Evolutionary conservation across 139 green algal genomes (phyloP), one percentile per base, ranked within the genome.

Genomic region (Zygnema cylindricum): DNA sequence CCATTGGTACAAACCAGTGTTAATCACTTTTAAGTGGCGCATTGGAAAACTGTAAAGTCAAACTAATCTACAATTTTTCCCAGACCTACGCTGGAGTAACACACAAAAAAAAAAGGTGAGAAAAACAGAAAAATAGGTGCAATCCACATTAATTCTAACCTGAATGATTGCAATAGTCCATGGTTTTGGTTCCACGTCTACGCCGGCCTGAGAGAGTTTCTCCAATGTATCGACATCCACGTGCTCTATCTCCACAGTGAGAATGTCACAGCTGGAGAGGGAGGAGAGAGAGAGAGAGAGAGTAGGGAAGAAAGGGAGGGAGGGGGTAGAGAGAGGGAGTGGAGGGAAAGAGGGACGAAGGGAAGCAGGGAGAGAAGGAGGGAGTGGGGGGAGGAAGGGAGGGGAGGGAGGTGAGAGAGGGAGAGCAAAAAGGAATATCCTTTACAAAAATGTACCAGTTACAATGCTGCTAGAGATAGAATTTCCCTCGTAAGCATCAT

Each of bases 201-300:
- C 77, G n/a, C 91, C 94, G 32, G 84, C 79, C 43, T 86, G 88
- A 30, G 40, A 91, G 83, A 93, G 95, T 35, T 91, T 92, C 86
- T 97, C 90, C 73, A 99, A 87, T 16, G 96, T 95, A 54, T 96
- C 93, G 1, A 94, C 94, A 90, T 99, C 94, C 30, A 99, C 94
- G 92, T 99, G 97, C 93, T 99, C 97, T 76, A 99, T 99, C 92
- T 99, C 97, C 39, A 98, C 96, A 0, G 97, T 99, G 85, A 99
- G 85, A 30, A 99, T 93, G 88, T 98, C 95, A 43, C 57, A 88
- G 36, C 84, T 92, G 87, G 22, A 54, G 7, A 11, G 7, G 71
- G 21, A 30, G 30, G 57, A 30, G 57, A 30, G 57, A 73, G 57
- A 30, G 57, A 25, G 30, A 30, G 30, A 30, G 30, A 30, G 25